phyloP scores from a whole-genome alignment of 176 grass and related monocot species.

The Elymus sibiricus region DNA sequence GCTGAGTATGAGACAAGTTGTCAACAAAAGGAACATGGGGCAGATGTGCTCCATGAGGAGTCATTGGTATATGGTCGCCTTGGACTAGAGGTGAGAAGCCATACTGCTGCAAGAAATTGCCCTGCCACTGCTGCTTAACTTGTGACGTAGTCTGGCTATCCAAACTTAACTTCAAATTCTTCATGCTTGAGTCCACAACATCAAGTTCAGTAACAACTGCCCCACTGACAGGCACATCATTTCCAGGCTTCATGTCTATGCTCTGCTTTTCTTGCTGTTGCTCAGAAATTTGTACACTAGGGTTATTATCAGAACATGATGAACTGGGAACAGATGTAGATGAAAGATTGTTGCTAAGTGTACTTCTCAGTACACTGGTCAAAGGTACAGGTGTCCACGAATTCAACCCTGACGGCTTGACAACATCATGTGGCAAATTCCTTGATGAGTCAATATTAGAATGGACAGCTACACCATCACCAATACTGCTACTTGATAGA shows the following conservation, averaged over 20 bases:
- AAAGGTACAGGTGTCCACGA: slow-evolving; percentile 30
- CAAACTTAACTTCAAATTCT: slow-evolving; percentile 57
- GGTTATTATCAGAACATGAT: slow-evolving; percentile 41
- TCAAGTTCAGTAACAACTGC: slow-evolving; percentile 34
- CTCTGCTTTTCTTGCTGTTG: slow-evolving; percentile 40
- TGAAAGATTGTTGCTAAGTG: slow-evolving; percentile 12
- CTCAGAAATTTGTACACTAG: slow-evolving; percentile 22
- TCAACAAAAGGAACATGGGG: slow-evolving; percentile 38
- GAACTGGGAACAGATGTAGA: slow-evolving; percentile 20
- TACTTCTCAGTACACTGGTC: slow-evolving; percentile 27
- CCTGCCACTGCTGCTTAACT: slow-evolving; percentile 46
- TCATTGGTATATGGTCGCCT: slow-evolving; percentile 41
- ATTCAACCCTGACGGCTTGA: slow-evolving; percentile 35
- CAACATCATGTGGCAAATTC: slow-evolving; percentile 40
- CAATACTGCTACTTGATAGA: slow-evolving; percentile 45
- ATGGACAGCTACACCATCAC: slow-evolving; percentile 25
- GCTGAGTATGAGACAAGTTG: slow-evolving; percentile 51
- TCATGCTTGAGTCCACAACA: slow-evolving; percentile 44
- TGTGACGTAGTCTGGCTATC: slow-evolving; percentile 23
- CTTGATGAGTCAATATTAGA: slow-evolving; percentile 35
- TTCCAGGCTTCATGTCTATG: slow-evolving; percentile 11
- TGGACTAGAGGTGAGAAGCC: slow-evolving; percentile 13
- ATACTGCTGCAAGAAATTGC: slow-evolving; percentile 43
- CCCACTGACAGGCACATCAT: slow-evolving; percentile 24
- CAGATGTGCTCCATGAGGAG: slow-evolving; percentile 40